Conservation (phyloP, 1,139 yeast species). For the Protomyces inouyei region DNA sequence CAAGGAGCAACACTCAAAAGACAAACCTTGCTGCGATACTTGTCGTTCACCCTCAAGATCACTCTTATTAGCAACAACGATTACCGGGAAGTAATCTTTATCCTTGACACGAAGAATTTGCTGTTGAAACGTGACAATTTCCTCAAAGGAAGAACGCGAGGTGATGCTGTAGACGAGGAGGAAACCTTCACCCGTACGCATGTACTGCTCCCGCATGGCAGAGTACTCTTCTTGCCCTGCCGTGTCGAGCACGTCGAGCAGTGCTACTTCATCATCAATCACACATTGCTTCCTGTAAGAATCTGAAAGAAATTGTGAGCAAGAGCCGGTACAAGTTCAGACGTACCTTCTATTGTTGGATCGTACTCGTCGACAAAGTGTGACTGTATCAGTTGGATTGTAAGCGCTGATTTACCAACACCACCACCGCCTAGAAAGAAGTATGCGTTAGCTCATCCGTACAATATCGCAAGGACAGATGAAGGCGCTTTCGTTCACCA, state of each 20-base stretch:
- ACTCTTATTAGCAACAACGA: conserved; percentile 47
- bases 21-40: conserved; percentile 35
- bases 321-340: conserved; percentile 57
- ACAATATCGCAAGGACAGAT: too few relatives aligned
- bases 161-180: conserved; percentile 70
- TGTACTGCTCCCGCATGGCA: conserved; percentile 62
- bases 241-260: conserved; percentile 46
- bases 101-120: conserved; percentile 83
- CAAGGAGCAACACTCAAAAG: conserved; percentile 37
- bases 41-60: conserved; percentile 73
- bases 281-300: conserved; percentile 43
- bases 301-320: conserved; percentile 62
- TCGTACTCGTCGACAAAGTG: conserved; percentile 58
- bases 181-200: conserved; percentile 47
- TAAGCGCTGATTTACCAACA: conserved; percentile 90
- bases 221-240: conserved; percentile 49
- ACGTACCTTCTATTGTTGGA: conserved; percentile 36
- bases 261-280: conserved; percentile 42
- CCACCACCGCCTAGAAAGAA: conserved; percentile 61
- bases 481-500: too few relatives aligned
- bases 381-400: conserved; percentile 78
- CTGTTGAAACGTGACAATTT: conserved; percentile 69
- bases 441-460: too few relatives aligned
- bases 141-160: conserved; percentile 73
- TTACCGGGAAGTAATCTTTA: conserved; percentile 43